Evolutionary conservation across 129 eudicot species (phyloP), one percentile per base, ranked within the genome.

Genomic region (Pseudognaphalium luteoalbum): DNA sequence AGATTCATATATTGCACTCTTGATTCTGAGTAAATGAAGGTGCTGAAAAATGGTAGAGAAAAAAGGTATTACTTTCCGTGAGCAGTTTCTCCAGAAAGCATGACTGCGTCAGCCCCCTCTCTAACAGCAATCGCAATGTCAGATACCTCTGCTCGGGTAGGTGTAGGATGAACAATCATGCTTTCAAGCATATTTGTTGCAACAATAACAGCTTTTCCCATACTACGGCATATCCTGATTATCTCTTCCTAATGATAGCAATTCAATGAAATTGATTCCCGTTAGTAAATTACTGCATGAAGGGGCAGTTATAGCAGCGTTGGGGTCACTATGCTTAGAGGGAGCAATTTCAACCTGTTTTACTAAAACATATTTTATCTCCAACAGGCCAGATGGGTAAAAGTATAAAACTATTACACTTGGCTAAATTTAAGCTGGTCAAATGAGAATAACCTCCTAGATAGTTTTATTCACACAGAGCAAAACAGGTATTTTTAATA

Each of bases 81-180:
- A 59, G 98, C 98, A 81, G 98, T 93, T 93, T 93, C 98, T 85
- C 97, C 98, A 21, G 98, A 94, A 81, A 94, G 98, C 98, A 94
- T 94, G 82, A 94, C 91, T 5, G 97, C 96, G 82, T 94, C 98
- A 68, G 98, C 91, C 14, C 98, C 97, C 81, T 94, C 98, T 83
- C 92, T 78, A 72, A 93, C 97, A 54, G 98, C 98, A 85, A 91
- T 94, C 42, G 97, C 97, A 73, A 94, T 94, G 81, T 94, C 98
- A 14, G 98, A 94, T 44, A 91, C 98, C 85, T 94, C 97, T 66
- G 98, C 98, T 42, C 98, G 87, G 54, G 98, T 93, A 35, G 97
- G 98, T 72, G 98, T 93, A 20, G 98, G 98, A 83, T 93, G 98
- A 76, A 91, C 89, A 20, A 93, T 93, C 98, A 93, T 93, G 82